Conservation (phyloP, 2,329 filamentous ascomycete species). For the Chlorencoelia australis region DNA sequence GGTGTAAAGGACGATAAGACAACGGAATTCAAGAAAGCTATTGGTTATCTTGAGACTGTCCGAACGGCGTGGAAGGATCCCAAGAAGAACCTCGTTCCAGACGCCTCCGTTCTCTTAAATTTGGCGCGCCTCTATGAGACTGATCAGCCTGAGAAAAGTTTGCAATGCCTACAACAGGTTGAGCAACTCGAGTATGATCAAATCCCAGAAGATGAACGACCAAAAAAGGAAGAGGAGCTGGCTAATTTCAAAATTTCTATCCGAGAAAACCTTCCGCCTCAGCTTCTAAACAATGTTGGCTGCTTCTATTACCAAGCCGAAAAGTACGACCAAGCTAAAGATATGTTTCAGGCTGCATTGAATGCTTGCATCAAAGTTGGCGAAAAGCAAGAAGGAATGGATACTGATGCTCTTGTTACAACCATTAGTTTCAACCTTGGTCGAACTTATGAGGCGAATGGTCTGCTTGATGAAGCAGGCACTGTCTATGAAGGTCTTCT, state of each 20-base stretch:
- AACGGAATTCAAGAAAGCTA: conserved; percentile 75
- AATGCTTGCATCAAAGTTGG: conserved; percentile 76
- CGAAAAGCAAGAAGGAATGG: conserved; percentile 63
- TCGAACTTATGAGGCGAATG: conserved; percentile 81
- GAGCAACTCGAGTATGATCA: conserved; percentile 82
- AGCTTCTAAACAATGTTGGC: conserved; percentile 92
- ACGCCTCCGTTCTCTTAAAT: conserved; percentile 82
- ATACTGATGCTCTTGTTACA: conserved; percentile 85
- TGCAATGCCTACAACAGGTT: conserved; percentile 85
- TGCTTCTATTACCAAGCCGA: conserved; percentile 90
- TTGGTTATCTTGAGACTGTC: conserved; percentile 73
- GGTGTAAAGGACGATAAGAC: conserved; percentile 79
- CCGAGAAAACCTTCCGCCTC: conserved; percentile 73
- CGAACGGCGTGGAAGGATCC: conserved; percentile 85
- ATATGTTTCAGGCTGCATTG: conserved; percentile 86
- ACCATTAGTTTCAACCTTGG: conserved; percentile 96
- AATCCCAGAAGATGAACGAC: conserved; percentile 59
- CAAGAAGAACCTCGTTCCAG: conserved; percentile 71
- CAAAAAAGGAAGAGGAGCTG: conserved; percentile 50
- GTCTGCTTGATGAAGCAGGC: conserved; percentile 70
- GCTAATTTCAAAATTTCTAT: conserved; percentile 49
- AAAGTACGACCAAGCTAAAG: conserved; percentile 67
- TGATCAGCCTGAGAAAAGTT: conserved; percentile 77
- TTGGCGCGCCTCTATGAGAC: conserved; percentile 83
- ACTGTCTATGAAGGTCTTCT: conserved; percentile 82